phyloP scores from a whole-genome alignment of 192 early-diverging fungal genomes.

The Coemansia sp. region DNA sequence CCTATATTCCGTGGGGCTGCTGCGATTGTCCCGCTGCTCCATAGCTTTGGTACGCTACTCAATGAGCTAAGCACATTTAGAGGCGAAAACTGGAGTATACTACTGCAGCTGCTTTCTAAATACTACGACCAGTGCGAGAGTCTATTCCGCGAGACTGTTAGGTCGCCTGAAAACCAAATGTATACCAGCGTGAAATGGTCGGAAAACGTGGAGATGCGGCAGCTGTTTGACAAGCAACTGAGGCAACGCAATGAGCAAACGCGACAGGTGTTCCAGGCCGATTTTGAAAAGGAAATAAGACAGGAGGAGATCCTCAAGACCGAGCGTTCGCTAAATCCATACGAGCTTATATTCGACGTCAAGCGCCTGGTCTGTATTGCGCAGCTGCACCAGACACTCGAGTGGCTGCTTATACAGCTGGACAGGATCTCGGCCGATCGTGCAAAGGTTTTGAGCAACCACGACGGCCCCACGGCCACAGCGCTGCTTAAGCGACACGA shows the following conservation, averaged over 20 bases:
- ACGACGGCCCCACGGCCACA: slow-evolving; percentile 51
- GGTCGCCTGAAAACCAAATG: slow-evolving; percentile 40
- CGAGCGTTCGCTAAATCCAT: slow-evolving; percentile 71
- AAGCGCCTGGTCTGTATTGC: slow-evolving; percentile 73
- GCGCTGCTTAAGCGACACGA: slow-evolving; percentile 55
- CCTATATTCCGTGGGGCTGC: slow-evolving; percentile 54
- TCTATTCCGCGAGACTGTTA: slow-evolving; percentile 52
- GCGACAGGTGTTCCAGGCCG: slow-evolving; percentile 5
- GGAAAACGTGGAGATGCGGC: slow-evolving; percentile 58
- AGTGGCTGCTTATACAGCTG: slow-evolving; percentile 55
- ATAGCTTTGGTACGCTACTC: slow-evolving; percentile 40
- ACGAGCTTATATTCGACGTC: slow-evolving; percentile 84
- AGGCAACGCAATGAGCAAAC: slow-evolving; percentile 23
- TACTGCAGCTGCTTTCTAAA: slow-evolving; percentile 45
- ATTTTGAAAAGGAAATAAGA: slow-evolving; percentile 67
- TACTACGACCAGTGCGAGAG: slow-evolving; percentile 46
- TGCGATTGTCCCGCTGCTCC: slow-evolving; percentile 41
- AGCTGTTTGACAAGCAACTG: slow-evolving; percentile 57
- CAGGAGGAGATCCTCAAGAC: slow-evolving; percentile 76
- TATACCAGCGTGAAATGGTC: slow-evolving; percentile 64
- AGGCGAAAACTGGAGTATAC: slow-evolving; percentile 49
- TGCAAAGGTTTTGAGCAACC: slow-evolving; percentile 31
- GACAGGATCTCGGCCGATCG: slow-evolving; percentile 27
- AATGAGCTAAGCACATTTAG: slow-evolving; percentile 42
- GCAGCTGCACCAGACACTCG: slow-evolving; percentile 80